These are phyloP conservation scores for Verticillium zaregamsianum DNA, from an alignment of 2,329 filamentous ascomycete genomes.

Conservation along the genomic window DNA sequence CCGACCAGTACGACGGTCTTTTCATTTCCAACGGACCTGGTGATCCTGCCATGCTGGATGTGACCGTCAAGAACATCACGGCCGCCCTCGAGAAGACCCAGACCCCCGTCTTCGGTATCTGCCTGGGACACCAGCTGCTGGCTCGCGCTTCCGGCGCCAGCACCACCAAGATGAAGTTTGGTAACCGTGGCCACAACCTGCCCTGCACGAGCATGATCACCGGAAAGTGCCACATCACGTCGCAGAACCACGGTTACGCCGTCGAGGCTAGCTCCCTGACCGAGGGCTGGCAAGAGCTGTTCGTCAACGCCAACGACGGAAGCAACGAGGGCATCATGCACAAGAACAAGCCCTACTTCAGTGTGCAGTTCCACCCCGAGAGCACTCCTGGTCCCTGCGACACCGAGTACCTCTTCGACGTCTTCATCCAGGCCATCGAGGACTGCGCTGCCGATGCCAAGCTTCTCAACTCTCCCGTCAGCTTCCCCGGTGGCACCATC, in stretches of 20 bases:
- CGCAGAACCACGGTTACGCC: slow-evolving; percentile 96
- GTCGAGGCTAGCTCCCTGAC: slow-evolving; percentile 78
- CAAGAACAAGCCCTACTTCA: slow-evolving; percentile 82
- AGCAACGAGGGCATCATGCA: slow-evolving; percentile 98
- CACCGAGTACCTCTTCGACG: slow-evolving; percentile 94
- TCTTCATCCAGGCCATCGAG: slow-evolving; percentile 84
- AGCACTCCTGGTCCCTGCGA: slow-evolving; percentile 93
- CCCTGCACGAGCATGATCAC: slow-evolving; percentile 95
- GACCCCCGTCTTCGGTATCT: slow-evolving; percentile 93
- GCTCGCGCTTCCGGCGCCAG: slow-evolving; percentile 81
- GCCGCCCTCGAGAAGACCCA: slow-evolving; percentile 72
- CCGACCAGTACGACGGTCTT: slow-evolving; percentile 87
- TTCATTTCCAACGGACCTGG: slow-evolving; percentile 98
- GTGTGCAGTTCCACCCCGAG: slow-evolving; percentile 99
- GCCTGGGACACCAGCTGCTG: slow-evolving; percentile 89
- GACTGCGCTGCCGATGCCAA: slow-evolving; percentile 64
- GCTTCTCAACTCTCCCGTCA: slow-evolving; percentile 68
- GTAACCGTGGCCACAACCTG: slow-evolving; percentile 98
- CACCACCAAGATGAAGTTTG: slow-evolving; percentile 97
- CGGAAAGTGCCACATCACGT: slow-evolving; percentile 97
- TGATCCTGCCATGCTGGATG: slow-evolving; percentile 81
- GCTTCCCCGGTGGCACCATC: slow-evolving; percentile 79
- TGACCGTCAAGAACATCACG: slow-evolving; percentile 75
- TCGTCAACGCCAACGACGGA: slow-evolving; percentile 96
- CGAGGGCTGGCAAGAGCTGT: slow-evolving; percentile 84